phyloP scores from a whole-genome alignment of 2,329 filamentous ascomycete species.

The Thermomyces lanuginosus region DNA sequence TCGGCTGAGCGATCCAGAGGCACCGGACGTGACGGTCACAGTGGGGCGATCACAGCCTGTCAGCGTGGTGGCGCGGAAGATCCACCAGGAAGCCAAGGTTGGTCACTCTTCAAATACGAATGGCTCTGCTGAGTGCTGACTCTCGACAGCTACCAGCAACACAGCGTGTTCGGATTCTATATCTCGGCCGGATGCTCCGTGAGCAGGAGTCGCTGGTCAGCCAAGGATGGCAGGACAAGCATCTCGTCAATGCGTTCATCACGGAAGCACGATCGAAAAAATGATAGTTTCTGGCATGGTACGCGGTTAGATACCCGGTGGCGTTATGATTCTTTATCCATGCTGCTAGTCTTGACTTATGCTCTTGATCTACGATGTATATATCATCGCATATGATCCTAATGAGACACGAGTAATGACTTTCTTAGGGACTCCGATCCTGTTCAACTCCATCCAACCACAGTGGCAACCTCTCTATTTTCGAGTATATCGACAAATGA shows the following conservation, averaged over 20 bases:
- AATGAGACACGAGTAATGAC: too few species aligned
- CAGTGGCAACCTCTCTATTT: too few species aligned
- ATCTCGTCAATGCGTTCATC: slow-evolving; percentile 64
- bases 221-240: slow-evolving; percentile 60
- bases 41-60: slow-evolving; percentile 49
- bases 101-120: slow-evolving; percentile 15
- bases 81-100: slow-evolving; percentile 50
- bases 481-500: too few species aligned
- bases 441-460: too few species aligned
- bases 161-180: slow-evolving; percentile 53
- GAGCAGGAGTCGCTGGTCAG: slow-evolving; percentile 47
- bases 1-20: slow-evolving; percentile 47
- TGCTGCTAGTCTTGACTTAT: too few species aligned
- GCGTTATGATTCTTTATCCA: neutral
- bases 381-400: too few species aligned
- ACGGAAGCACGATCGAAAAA: slow-evolving; percentile 18
- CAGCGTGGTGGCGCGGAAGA: slow-evolving; percentile 42
- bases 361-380: too few species aligned
- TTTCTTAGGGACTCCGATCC: too few species aligned
- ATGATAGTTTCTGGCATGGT: too few species aligned
- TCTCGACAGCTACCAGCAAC: slow-evolving; percentile 37
- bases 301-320: too few species aligned
- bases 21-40: slow-evolving; percentile 44
- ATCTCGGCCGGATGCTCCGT: slow-evolving; percentile 64
- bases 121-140: slow-evolving; percentile 4